Base-by-base conservation (phyloP, 768 basidiomycete species). In the Podaxis mareebaensis region DNA sequence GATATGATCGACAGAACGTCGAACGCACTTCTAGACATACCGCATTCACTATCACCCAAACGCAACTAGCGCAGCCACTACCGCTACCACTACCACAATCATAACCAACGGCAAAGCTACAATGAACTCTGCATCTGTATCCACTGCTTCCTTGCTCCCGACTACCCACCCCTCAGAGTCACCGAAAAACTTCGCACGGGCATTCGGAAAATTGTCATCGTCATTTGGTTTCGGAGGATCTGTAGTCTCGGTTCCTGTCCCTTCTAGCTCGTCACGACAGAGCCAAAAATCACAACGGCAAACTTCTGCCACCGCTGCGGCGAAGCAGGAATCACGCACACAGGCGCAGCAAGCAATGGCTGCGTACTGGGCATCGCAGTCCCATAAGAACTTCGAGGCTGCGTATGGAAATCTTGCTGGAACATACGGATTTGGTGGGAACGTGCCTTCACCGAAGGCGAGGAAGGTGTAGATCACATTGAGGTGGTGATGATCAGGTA, bases 361-460 rank as follows among this genome's bases (percentile, higher is more conserved):
- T 55, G 61, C 61, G 33, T 62, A 62, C n/a, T 62, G 61, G 61
- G 53, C 53, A 22, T 62, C 61, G 40, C 61, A 62, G 53, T 56
- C 61, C 3, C 53, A 62, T 30, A 62, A 62, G 17, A 62, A 62
- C 44, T 62, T 62, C 22, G 61, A 55, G 28, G 61, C 61, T 46
- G 61, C 61, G 36, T 62, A 55, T 36, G 61, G 61, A 36, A 39
- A 46, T 5, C 42, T 62, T n/a, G 17, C 53, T 38, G 26, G 53
- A 13, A 55, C 53, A 10, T 54, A 62, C 51, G 61, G 61, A 20
- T 62, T 62, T 39, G 61, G 53, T 46, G 61, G 61, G 24, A 36
- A 39, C 26, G 61, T 36, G 17, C 61, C 61, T n/a, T 46, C 53
- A 48, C 53, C 53, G n/a, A 54, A 54, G 42, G 6, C 53, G 17